A percentile compares a stretch with the other conserved stretches of the same genome.
These are phyloP conservation scores for Fusarium sublunatum DNA, from an alignment of 2,329 filamentous ascomycete species.

Conservation along the genomic window DNA sequence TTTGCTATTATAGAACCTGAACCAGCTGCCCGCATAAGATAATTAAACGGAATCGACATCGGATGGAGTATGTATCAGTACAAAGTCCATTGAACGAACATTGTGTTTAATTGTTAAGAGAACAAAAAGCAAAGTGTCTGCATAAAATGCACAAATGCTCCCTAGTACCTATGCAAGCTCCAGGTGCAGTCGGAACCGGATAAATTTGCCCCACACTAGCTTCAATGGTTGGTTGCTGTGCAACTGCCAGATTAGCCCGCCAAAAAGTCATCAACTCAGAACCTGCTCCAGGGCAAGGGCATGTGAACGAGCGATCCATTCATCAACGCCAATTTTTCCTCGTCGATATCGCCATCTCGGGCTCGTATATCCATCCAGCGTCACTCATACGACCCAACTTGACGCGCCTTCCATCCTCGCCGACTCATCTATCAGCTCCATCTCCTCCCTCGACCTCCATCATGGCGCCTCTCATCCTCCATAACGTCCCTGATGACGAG, in stretches of 20 bases:
- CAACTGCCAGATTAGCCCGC: constrained; percentile 40
- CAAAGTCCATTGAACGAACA: not conserved
- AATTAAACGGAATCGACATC: not conserved
- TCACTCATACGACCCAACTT: constrained; percentile 7
- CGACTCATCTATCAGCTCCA: constrained; percentile 1
- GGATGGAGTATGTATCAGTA: not conserved
- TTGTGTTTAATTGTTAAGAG: no score
- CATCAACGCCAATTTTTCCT: constrained; percentile 12
- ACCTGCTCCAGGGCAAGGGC: constrained; percentile 26
- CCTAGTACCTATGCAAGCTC: not conserved
- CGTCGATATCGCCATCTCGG: constrained; percentile 6
- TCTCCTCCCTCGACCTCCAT: constrained; percentile 12
- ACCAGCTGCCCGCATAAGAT: not conserved
- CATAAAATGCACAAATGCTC: constrained; percentile 2
- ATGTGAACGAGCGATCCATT: constrained; percentile 27
- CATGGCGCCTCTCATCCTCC: constrained; percentile 74
- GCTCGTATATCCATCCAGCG: constrained; percentile 5
- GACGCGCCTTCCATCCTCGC: not conserved
- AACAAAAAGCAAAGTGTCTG: not conserved
- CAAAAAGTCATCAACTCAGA: constrained; percentile 37
- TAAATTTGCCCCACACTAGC: constrained; percentile 34
- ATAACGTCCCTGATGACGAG: constrained; percentile 76
- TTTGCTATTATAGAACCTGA: no score
- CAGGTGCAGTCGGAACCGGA: constrained; percentile 21
- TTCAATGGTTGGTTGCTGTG: constrained; percentile 40